These are phyloP conservation scores for Trametes versicolor DNA, from an alignment of 1,284 basidiomycete species.

Conservation along the genomic window DNA sequence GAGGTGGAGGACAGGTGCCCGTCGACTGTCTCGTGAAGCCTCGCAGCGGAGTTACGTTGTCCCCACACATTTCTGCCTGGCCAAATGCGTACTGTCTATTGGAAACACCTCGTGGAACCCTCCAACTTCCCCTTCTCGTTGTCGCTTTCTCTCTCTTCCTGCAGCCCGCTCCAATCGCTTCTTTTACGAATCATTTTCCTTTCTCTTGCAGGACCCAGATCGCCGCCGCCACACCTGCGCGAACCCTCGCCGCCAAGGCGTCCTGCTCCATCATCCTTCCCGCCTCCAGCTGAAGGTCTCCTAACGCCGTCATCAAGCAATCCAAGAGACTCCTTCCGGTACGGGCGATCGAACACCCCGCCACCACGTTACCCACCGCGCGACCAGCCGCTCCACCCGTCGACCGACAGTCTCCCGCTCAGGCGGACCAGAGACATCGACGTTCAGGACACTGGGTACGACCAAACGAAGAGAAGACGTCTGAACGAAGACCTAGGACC, in stretches of 20 bases:
- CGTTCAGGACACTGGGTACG: conserved; percentile 33
- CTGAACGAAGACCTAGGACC: conserved; percentile 40
- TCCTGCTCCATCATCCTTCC: conserved; percentile 22
- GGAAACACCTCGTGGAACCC: conserved; percentile 54
- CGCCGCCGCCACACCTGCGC: conserved; percentile 47
- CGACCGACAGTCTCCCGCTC: conserved; percentile 41
- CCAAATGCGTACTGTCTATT: conserved; percentile 53
- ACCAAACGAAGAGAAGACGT: conserved; percentile 46
- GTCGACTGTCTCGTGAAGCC: conserved; percentile 58
- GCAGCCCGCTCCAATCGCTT: conserved; percentile 40
- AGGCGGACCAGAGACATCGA: conserved; percentile 42
- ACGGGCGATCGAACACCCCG: conserved; percentile 32
- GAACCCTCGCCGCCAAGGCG: conserved; percentile 35
- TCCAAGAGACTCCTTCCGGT: conserved; percentile 30
- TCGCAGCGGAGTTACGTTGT: conserved; percentile 58
- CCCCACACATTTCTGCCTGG: conserved; percentile 52
- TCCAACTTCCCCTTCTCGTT: conserved; percentile 46
- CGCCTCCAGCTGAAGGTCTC: conserved; percentile 16
- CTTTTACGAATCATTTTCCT: conserved; percentile 44
- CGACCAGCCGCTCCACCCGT: conserved; percentile 30
- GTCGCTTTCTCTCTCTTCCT: conserved; percentile 49
- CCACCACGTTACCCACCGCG: conserved; percentile 31
- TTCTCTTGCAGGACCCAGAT: conserved; percentile 65
- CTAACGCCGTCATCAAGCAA: conserved; percentile 20
- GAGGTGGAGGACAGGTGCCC: conserved; percentile 57